Evolutionary conservation across 371 early-diverging fungal species (phyloP).

Genomic region (Mucor mucedo): DNA sequence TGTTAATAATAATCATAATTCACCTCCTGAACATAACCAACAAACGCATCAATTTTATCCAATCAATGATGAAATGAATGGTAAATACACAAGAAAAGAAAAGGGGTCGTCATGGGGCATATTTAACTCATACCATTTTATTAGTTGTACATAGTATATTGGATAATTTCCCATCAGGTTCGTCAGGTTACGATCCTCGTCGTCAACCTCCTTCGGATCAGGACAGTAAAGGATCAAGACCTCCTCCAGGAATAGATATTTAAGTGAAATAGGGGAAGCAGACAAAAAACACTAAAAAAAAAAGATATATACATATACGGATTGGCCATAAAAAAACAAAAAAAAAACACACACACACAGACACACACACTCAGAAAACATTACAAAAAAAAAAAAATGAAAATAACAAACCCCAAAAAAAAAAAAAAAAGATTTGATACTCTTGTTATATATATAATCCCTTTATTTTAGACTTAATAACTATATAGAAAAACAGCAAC

Average conservation of each 20-base stretch:
- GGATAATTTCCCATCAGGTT: slow-evolving; percentile 16
- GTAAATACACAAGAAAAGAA: background rate
- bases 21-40: slow-evolving; percentile 14
- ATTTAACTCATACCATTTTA: background rate
- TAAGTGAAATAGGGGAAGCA: background rate
- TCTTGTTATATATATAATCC: background rate
- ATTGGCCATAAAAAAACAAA: background rate
- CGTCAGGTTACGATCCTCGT: slow-evolving; percentile 25
- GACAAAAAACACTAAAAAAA: background rate
- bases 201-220: slow-evolving; percentile 19
- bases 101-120: background rate
- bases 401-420: background rate
- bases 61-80: slow-evolving; percentile 19
- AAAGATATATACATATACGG: slow-evolving; percentile 3
- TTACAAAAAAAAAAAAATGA: background rate
- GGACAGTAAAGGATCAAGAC: slow-evolving; percentile 23
- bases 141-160: slow-evolving; percentile 23
- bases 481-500: background rate
- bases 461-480: slow-evolving; percentile 7
- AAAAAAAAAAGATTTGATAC: background rate
- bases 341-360: background rate
- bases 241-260: slow-evolving; percentile 28
- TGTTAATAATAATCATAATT: slow-evolving; percentile 14
- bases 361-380: too few species aligned
- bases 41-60: slow-evolving; percentile 15